Base-by-base conservation (phyloP, 345 rosid genomes). In the Iberis pinnata region DNA sequence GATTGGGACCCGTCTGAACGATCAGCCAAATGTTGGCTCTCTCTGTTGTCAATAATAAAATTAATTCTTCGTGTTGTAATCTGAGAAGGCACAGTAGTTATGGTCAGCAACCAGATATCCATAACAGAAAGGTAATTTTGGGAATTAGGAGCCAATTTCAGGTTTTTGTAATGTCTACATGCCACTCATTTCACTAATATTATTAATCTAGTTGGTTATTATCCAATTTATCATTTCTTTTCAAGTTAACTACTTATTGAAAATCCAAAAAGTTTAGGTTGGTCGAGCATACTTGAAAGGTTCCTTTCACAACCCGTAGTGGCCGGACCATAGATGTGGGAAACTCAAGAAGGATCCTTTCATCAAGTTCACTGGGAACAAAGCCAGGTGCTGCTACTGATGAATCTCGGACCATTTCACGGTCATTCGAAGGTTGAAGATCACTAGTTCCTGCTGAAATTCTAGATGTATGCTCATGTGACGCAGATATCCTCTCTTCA, bases 321-420 rank as follows among this genome's bases (percentile, higher is more conserved):
- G 95, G 95, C 43, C 94, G 82, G 70, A 93, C 94, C 97, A 93
- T 93, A 38, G 97, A 86, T 54, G 97, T 75, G 54, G 90, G 77
- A 73, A 88, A 80, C 75, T 88, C 99, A 70, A 85, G 78, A 78
- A 86, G 75, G 51, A 93, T 86, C 68, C 90, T 80, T 76, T 86
- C 99, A 70, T 93, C 85, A 52, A 73, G 77, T 70, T 88, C 90
- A 67, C 90, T 80, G 41, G 95, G 94, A 63, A 83, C 78, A 75
- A 78, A 83, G 62, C 99, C 99, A 54, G 88, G 82, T 58, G 85
- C 83, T 57, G 71, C 75, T 64, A 69, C 72, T 61, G 97, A 70
- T 25, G 76, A 74, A 64, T 68, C 76, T 61, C 75, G 69, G 29
- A 56, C 80, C 64, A 73, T 57, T 52, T 78, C 76, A 63, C 53